Evolutionary conservation across 192 early-diverging fungal genomes (phyloP), one percentile per base, ranked within the genome.

Genomic region (Entophlyctis helioformis): DNA sequence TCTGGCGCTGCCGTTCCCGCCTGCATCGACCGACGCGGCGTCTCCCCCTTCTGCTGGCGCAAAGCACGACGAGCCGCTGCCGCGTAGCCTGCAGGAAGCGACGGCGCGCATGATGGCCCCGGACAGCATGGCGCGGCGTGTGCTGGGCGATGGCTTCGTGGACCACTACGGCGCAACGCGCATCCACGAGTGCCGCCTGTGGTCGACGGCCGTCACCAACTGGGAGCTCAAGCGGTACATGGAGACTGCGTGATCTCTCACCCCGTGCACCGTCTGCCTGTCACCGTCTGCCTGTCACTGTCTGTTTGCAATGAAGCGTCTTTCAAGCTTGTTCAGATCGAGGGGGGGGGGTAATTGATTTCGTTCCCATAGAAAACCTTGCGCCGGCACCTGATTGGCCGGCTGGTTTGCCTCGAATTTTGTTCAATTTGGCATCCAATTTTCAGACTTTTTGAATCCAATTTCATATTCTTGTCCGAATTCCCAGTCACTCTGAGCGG

Each of bases 91-190:
- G 45, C 53, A 66, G 44, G 81, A 85, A n/a, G 83, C 87, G 0
- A 64, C 63, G 5, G 57, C 59, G 16, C 64, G 44, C 40, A 87
- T 89, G 87, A 54, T 63, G 49, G 69, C 46, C 15, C 60, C 63
- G 36, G 70, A 58, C 10, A 83, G 80, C 23, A 54, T 85, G 36
- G 87, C 87, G 3, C 50, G 87, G 22, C 31, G 72, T 40, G 78
- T 86, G 10, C 49, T 89, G 11, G 84, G 84, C 9, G 70, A 86
- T 59, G 71, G 43, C 3, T 87, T 89, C 60, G 76, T 89, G 19
- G 69, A 86, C 23, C 87, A 89, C 53, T 89, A 74, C 67, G 76
- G 61, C 0, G 69, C 63, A 22, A 87, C 82, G n/a, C 53, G 85
- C 23, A 40, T 62, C 47, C 80, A 87, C 53, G 87, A 89, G 59